Evolutionary conservation across 2,329 filamentous ascomycete genomes (phyloP), one percentile per base, ranked within the genome.

Genomic region (Aspergillus proliferans): DNA sequence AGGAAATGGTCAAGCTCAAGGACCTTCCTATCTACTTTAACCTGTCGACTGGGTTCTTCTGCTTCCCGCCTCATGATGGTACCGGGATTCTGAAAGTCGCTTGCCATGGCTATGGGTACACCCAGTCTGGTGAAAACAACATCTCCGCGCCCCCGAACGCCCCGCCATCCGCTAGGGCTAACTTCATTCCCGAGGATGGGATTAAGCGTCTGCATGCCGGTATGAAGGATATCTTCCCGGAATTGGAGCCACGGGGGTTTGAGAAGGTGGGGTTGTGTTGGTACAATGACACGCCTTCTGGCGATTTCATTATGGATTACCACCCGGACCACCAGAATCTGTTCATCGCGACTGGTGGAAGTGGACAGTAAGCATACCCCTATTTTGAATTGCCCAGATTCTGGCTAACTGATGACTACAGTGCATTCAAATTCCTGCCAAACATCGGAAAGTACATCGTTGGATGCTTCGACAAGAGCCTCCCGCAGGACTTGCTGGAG

Each of bases 261-360:
- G 70, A 70, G 50, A 72, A 73, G 47, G 81, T 78, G 1, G 73
- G 81, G 12, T 64, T 87, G 28, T 88, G 85, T 69, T 87, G 85
- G 84, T 87, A 88, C 62, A 81, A 80, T 2, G 85, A 87, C 61
- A 87, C 85, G 21, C 74, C 79, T 2, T 81, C 79, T 3, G 84
- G 79, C 4, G 81, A 87, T 58, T 88, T 85, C 69, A 72, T 88
- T 44, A 74, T 86, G 50, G 81, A 84, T 59, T 83, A 82, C 64
- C 83, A 87, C 57, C 84, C 84, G 0, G 70, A 74, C 8, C 78
- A 78, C 65, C 65, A 54, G 43, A 64, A 63, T 14, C 36, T 65
- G 34, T 64, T 65, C 38, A 55, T 65, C 40, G 60, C 59, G 1
- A 61, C 59, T 1, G 63, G 61, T 6, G 63, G 61, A 4, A 65